Percentiles rank a stretch among this genome's conserved stretches.
These are phyloP conservation scores for Eucommia ulmoides DNA, from an alignment of 257 asterid genomes.

Conservation along the genomic window DNA sequence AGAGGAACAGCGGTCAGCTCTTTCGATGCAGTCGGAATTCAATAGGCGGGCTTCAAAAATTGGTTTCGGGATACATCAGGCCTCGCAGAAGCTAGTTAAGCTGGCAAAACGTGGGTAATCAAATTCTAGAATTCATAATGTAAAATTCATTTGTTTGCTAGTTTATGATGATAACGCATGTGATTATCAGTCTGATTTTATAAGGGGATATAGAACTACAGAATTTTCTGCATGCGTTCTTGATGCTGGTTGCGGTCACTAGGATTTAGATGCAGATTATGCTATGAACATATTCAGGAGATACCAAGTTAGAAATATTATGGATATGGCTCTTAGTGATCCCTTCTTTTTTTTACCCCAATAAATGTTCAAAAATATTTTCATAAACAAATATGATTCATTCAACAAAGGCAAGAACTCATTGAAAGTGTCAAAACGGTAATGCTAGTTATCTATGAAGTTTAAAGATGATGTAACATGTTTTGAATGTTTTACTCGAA, in stretches of 20 bases:
- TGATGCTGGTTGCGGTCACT: too few relatives aligned
- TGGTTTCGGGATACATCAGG: conserved; percentile 80
- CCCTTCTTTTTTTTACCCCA: not conserved
- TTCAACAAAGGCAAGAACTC: not conserved
- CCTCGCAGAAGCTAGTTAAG: conserved; percentile 86
- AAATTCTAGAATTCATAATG: not conserved
- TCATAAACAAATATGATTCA: not conserved
- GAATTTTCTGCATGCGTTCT: too few relatives aligned
- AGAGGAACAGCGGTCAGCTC: conserved; percentile 38
- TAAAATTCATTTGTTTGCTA: not conserved
- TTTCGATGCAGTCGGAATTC: conserved; percentile 84
- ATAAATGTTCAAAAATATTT: not conserved
- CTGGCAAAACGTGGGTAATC: conserved; percentile 68
- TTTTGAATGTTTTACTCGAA: not conserved
- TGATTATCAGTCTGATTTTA: too few relatives aligned
- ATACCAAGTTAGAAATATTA: too few relatives aligned
- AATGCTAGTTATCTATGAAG: not conserved
- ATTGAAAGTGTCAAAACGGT: not conserved
- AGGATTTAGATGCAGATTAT: too few relatives aligned
- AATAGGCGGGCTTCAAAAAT: conserved; percentile 75
- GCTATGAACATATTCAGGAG: too few relatives aligned
- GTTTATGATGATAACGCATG: conserved; percentile 3
- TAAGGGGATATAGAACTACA: too few relatives aligned
- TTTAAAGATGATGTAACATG: not conserved
- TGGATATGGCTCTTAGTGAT: too few relatives aligned